Evolutionary conservation across 768 basidiomycete genomes (phyloP), one percentile per base, ranked within the genome.

Genomic region (Trametes coccinea): DNA sequence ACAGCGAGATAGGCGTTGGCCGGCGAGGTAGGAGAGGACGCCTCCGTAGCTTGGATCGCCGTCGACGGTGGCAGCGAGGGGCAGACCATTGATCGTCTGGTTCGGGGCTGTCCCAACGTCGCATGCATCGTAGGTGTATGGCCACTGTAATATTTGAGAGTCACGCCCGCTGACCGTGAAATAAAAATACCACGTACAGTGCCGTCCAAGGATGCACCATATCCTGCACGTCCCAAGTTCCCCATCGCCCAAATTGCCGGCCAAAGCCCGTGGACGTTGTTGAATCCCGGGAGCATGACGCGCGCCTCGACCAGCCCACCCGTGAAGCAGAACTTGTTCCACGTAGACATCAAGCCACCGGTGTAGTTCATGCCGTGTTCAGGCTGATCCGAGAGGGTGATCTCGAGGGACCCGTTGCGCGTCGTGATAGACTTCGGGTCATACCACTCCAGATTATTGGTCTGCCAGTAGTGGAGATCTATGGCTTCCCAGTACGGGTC

Each of bases 281-380:
- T 85, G 16, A 81, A 76, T 7, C 89, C 89, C 22, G 90, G 90
- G 11, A 92, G 78, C 16, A 80, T 78, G 7, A 90, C 85, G 9
- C 75, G 80, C 0, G 80, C 72, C 69, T 92, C 89, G 53, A 93
- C 80, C 57, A 88, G 84, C 27, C 93, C 92, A 27, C 89, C 90
- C 13, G 90, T 90, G 74, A 93, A 94, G 73, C 91, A 95, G 62
- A 96, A 89, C 74, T 94, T 93, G 74, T 94, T 94, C 90, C 77
- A 80, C 13, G 78, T 76, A 11, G 76, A 73, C 70, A 82, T 72
- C 79, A 84, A 79, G 11, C 80, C 81, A 34, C 74, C 69, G 30
- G 70, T 78, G 69, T 82, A 79, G 63, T 66, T 39, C 47, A 66
- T 48, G 39, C 59, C 50, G 64, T 59, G 89, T 30, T 80, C 90